Conservation (phyloP, 139 green algal species). For the Asterochloris erici region DNA sequence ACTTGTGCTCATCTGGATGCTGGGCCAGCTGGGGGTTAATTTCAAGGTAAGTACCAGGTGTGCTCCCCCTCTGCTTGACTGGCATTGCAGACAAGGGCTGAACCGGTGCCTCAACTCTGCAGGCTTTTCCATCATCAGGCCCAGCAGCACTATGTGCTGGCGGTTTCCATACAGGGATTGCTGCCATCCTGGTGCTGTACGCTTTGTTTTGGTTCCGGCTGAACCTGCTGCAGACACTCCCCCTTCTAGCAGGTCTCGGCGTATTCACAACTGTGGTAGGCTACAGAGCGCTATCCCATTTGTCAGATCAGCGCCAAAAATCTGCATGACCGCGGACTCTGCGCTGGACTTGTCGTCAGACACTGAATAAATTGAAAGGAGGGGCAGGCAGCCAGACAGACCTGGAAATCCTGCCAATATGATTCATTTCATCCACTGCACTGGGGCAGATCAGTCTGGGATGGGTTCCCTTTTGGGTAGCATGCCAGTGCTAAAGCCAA, state of each 20-base stretch:
- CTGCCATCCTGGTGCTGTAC: constrained; percentile 29
- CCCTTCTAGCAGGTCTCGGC: background rate
- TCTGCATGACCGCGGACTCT: background rate
- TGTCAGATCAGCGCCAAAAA: background rate
- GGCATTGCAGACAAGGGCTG: background rate
- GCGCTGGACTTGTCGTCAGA: background rate
- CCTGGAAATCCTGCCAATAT: no score
- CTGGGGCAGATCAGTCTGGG: constrained; percentile 15
- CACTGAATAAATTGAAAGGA: background rate
- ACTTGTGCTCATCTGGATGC: background rate
- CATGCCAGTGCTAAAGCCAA: constrained; percentile 72
- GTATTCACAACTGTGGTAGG: constrained; percentile 8
- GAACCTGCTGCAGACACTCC: constrained; percentile 32
- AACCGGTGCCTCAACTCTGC: background rate
- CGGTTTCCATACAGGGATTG: constrained; percentile 34
- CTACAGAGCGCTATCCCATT: constrained; percentile 7
- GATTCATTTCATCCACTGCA: constrained; percentile 17
- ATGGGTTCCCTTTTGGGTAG: background rate
- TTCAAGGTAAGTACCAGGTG: background rate
- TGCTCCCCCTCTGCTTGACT: background rate
- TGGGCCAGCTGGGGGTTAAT: constrained; percentile 1
- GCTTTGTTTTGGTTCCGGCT: constrained; percentile 38
- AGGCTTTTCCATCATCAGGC: constrained; percentile 3
- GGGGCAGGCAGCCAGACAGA: background rate
- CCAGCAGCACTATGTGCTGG: background rate